Percentiles rank a stretch among this genome's conserved stretches.
Conservation (phyloP, 2,329 filamentous ascomycete species). For the Neofusicoccum sp. region DNA sequence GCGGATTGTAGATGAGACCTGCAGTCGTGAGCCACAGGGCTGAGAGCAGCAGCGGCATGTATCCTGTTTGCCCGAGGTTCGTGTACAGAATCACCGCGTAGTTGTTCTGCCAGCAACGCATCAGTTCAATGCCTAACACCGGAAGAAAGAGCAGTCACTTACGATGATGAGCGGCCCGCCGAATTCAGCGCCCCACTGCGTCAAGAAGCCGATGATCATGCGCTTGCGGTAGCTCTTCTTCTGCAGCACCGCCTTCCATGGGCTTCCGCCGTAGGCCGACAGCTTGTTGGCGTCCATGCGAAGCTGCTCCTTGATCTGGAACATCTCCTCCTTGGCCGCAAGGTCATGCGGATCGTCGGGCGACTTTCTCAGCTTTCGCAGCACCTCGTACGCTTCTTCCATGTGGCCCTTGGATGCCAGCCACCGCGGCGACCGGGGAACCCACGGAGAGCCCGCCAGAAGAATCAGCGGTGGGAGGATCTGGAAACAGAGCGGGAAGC, state of each 20-base stretch:
- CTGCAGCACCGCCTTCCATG: conserved; percentile 22
- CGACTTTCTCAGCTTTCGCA: conserved; percentile 41
- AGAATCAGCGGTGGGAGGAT: conserved; percentile 42
- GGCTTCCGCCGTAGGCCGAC: conserved; percentile 15
- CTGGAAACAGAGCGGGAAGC: conserved; percentile 46
- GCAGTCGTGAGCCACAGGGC: conserved; percentile 47
- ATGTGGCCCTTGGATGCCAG: conserved; percentile 46
- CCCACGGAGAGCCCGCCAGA: conserved; percentile 41
- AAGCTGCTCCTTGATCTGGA: conserved; percentile 47
- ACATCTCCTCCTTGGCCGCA: conserved; percentile 47
- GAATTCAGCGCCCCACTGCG: conserved; percentile 53
- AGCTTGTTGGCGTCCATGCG: conserved; percentile 22
- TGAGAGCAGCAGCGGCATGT: conserved; percentile 42
- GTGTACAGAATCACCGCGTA: conserved; percentile 35
- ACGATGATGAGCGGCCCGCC: conserved; percentile 51
- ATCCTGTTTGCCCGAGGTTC: conserved; percentile 40
- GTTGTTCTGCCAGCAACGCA: conserved; percentile 39
- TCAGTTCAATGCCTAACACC: background rate
- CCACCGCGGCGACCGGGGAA: conserved; percentile 52
- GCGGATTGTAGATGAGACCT: conserved; percentile 31
- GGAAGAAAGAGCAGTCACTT: background rate
- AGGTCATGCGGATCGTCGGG: conserved; percentile 42
- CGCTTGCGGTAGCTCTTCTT: conserved; percentile 41
- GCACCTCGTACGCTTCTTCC: conserved; percentile 47
- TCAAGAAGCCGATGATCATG: conserved; percentile 51